Evolutionary conservation across 2,329 filamentous ascomycete genomes (phyloP).

Genomic region (Neospermospora avenae): DNA sequence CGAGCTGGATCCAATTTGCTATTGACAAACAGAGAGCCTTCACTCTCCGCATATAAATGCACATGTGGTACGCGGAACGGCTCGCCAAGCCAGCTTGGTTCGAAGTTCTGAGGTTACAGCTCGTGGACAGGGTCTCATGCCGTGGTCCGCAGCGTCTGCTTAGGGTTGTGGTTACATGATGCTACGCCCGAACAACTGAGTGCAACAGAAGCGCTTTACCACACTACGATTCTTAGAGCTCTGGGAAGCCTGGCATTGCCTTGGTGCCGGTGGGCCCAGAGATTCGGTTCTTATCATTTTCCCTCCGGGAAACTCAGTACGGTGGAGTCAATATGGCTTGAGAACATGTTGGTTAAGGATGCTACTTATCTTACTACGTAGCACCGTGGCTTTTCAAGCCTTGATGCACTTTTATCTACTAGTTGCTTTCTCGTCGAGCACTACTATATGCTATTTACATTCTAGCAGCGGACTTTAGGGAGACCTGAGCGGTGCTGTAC

Average conservation of each 20-base stretch:
- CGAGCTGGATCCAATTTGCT: no score
- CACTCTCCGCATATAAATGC: not conserved
- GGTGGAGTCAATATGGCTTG: not conserved
- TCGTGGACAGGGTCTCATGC: not conserved
- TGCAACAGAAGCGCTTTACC: not conserved
- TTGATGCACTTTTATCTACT: no score
- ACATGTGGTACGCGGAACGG: not conserved
- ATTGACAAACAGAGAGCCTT: not conserved
- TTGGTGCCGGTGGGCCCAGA: not conserved
- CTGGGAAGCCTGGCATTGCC: not conserved
- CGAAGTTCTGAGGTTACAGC: not conserved
- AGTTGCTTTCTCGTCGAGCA: no score
- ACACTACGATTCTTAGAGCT: not conserved
- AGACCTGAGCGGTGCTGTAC: no score
- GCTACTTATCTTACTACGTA: no score
- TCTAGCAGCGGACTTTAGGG: no score
- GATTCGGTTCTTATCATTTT: not conserved
- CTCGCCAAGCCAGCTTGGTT: not conserved
- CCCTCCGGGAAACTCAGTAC: not conserved
- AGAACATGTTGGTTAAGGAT: no score
- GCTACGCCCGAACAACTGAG: not conserved
- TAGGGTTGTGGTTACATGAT: conserved; percentile 6
- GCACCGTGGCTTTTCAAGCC: no score
- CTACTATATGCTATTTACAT: no score
- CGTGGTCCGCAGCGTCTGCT: not conserved